Conservation (phyloP, 768 basidiomycete genomes). For the Mycena alexandri region DNA sequence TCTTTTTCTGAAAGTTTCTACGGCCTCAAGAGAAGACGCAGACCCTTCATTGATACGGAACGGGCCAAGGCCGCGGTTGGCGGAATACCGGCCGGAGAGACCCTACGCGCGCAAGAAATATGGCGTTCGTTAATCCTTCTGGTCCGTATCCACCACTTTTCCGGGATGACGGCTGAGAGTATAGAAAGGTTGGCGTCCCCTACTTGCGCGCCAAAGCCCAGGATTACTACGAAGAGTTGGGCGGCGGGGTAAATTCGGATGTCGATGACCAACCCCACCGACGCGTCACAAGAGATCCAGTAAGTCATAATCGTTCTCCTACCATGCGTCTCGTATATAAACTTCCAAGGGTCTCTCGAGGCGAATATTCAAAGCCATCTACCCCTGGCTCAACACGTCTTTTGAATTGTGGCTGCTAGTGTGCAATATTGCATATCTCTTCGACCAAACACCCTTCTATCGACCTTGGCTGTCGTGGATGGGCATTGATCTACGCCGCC, state of each 20-base stretch:
- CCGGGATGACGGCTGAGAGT: not conserved
- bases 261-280: constrained; percentile 62
- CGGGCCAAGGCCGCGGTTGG: constrained; percentile 77
- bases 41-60: constrained; percentile 77
- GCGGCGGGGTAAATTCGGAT: constrained; percentile 83
- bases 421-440: constrained; percentile 92
- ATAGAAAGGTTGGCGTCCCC: constrained; percentile 82
- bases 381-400: constrained; percentile 84
- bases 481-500: constrained; percentile 84
- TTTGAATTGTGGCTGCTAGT: constrained; percentile 87
- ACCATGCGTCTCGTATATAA: constrained; percentile 49
- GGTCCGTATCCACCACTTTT: constrained; percentile 60
- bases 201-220: constrained; percentile 91
- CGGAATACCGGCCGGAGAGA: constrained; percentile 73
- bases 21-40: constrained; percentile 84
- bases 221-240: constrained; percentile 91
- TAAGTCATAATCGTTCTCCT: constrained; percentile 43
- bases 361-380: constrained; percentile 75
- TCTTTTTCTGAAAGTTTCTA: constrained; percentile 98
- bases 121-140: constrained; percentile 84
- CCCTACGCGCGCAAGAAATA: constrained; percentile 74
- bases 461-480: constrained; percentile 94
- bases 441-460: constrained; percentile 87
- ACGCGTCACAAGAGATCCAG: constrained; percentile 65
- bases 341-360: constrained; percentile 66